phyloP scores from a whole-genome alignment of 371 early-diverging fungal species.

The Umbelopsis sp. region DNA sequence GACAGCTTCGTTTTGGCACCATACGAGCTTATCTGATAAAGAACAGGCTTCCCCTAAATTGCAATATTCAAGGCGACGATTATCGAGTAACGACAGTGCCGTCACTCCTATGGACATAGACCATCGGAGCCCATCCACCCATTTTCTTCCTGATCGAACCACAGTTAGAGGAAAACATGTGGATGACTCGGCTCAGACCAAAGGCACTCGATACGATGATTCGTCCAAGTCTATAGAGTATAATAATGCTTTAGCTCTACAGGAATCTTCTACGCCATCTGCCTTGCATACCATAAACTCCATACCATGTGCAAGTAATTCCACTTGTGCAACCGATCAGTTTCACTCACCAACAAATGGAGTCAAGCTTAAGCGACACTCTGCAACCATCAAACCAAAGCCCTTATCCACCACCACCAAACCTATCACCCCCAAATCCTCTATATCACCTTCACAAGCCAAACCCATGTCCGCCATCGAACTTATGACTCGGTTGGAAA shows the following conservation, averaged over 20 bases:
- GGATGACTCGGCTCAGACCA: neutral
- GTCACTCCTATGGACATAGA: neutral
- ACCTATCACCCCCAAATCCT: neutral
- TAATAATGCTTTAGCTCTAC: neutral
- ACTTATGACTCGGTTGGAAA: neutral
- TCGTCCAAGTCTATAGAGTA: neutral
- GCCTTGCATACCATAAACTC: neutral
- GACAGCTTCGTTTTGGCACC: slow-evolving; percentile 1
- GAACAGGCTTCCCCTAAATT: neutral
- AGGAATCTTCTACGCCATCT: neutral
- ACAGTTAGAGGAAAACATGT: neutral
- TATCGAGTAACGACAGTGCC: neutral
- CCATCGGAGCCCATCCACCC: neutral
- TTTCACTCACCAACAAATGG: neutral
- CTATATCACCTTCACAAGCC: neutral
- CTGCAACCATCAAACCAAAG: neutral
- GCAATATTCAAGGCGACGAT: neutral
- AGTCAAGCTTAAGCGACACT: slow-evolving; percentile 12
- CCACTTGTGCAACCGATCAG: neutral
- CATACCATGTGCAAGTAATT: neutral
- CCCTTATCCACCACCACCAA: no score
- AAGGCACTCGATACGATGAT: neutral
- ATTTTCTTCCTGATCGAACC: neutral
- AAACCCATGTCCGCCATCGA: neutral
- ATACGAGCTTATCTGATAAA: neutral